Percentiles rank a stretch among this genome's conserved stretches.
Evolutionary conservation across 2,329 filamentous ascomycete genomes (phyloP).

Genomic region (Cryphonectria parasitica): DNA sequence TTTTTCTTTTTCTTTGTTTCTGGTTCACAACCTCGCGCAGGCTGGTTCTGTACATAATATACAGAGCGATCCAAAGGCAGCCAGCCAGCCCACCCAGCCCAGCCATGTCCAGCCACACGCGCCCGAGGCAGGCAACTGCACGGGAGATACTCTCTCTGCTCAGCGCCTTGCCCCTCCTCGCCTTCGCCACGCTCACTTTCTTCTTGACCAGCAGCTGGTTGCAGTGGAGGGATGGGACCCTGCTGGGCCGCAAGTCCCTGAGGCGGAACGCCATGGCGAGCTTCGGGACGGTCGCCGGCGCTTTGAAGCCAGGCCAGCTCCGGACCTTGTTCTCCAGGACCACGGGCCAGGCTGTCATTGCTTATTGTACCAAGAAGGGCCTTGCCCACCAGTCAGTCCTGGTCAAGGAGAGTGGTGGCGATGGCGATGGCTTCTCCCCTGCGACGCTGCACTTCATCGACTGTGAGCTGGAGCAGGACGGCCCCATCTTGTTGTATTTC

Average conservation of each 20-base stretch:
- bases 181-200: slow-evolving; percentile 21
- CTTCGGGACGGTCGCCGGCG: slow-evolving; percentile 21
- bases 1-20: background rate
- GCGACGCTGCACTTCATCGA: slow-evolving; percentile 27
- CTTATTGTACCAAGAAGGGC: slow-evolving; percentile 23
- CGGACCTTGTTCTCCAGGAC: slow-evolving; percentile 22
- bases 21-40: background rate
- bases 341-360: slow-evolving; percentile 27
- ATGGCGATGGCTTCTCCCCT: slow-evolving; percentile 25
- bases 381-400: slow-evolving; percentile 23
- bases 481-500: slow-evolving; percentile 29
- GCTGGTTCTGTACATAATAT: background rate
- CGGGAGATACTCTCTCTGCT: slow-evolving; percentile 21
- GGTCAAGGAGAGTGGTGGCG: slow-evolving; percentile 22
- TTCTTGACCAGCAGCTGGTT: slow-evolving; percentile 22
- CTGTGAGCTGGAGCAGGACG: slow-evolving; percentile 20
- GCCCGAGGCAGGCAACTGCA: slow-evolving; percentile 17
- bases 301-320: slow-evolving; percentile 24
- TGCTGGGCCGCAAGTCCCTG: slow-evolving; percentile 35
- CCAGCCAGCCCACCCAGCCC: background rate
- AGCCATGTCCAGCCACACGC: slow-evolving; percentile 27
- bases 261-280: slow-evolving; percentile 23
- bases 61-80: background rate
- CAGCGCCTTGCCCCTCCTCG: slow-evolving; percentile 17
- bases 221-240: slow-evolving; percentile 40